Conservation (phyloP, 441 rosid genomes). For the Brassica hybrid region DNA sequence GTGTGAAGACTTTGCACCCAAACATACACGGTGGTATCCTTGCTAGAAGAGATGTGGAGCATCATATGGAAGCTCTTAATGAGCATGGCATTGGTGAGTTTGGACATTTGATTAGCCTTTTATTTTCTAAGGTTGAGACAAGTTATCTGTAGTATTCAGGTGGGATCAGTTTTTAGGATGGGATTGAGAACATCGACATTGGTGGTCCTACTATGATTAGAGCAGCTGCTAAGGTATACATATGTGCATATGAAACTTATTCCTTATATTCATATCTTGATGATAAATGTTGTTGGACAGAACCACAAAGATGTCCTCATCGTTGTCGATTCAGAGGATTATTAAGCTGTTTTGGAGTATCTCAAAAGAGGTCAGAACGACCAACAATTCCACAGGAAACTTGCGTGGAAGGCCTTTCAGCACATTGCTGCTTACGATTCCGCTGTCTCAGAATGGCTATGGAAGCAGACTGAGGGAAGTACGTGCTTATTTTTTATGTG, state of each 20-base stretch:
- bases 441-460: no score
- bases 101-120: neutral
- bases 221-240: constrained; percentile 99
- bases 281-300: no score
- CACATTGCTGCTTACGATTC: no score
- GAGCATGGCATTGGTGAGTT: no score
- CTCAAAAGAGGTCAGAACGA: no score
- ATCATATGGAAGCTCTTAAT: constrained; percentile 95
- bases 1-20: constrained; percentile 93
- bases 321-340: no score
- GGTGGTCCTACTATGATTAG: constrained; percentile 95
- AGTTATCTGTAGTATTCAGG: constrained; percentile 30
- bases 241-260: no score
- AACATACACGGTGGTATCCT: constrained; percentile 91
- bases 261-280: no score
- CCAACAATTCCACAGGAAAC: no score
- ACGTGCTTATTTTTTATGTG: constrained; percentile 24
- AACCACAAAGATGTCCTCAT: no score
- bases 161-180: constrained; percentile 75
- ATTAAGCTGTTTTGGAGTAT: no score
- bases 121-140: neutral
- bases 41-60: constrained; percentile 80
- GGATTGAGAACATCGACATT: constrained; percentile 93
- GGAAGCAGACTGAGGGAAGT: constrained; percentile 83
- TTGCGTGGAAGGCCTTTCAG: no score